Conservation (phyloP, 305 asterid species). For the Fraxinus sp. region DNA sequence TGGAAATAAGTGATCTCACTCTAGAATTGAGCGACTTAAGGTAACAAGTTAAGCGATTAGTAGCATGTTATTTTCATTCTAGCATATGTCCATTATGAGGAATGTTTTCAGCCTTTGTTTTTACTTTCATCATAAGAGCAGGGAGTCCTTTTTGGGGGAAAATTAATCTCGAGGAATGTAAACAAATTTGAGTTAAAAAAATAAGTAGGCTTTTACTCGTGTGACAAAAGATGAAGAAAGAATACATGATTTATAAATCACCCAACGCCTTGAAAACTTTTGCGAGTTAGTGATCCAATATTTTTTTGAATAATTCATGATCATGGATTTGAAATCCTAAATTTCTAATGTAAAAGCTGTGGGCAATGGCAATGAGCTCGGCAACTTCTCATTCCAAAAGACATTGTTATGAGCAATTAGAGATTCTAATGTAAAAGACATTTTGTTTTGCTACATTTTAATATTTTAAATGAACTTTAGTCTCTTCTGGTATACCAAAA, state of each 20-base stretch:
- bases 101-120: not conserved
- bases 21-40: conserved; percentile 83
- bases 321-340: not conserved
- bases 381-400: not conserved
- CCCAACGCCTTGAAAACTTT: not conserved
- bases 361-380: not conserved
- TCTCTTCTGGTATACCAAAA: not conserved
- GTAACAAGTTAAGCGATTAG: conserved; percentile 27
- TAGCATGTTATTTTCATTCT: not conserved
- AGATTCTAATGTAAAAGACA: not conserved
- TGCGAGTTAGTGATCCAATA: not conserved
- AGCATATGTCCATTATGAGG: not conserved
- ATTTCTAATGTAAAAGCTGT: not conserved
- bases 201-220: not conserved
- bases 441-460: not conserved
- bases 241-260: not conserved
- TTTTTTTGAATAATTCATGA: not conserved
- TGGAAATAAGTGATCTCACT: conserved; percentile 91
- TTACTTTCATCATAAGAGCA: not conserved
- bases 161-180: not conserved
- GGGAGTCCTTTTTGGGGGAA: not conserved
- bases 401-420: not conserved
- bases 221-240: not conserved
- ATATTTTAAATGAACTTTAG: not conserved
- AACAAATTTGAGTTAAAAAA: not conserved